These are phyloP conservation scores for Abelmoschus esculentus DNA, from an alignment of 345 rosid genomes.

Conservation along the genomic window DNA sequence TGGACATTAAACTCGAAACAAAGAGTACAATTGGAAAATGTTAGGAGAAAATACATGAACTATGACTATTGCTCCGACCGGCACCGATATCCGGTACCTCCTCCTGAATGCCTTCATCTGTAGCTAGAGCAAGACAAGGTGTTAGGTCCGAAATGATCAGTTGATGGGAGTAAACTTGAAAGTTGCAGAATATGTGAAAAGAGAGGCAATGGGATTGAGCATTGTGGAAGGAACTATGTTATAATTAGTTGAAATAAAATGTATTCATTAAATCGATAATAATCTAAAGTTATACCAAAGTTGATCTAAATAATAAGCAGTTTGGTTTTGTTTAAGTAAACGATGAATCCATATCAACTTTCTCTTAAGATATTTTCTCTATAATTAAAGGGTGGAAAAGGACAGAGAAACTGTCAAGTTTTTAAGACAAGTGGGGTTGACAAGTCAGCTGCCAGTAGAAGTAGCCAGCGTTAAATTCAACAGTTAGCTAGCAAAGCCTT, in stretches of 20 bases:
- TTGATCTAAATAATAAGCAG: no score
- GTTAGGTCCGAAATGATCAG: neutral
- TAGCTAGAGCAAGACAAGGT: neutral
- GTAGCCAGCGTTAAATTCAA: conserved; percentile 23
- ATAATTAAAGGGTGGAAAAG: neutral
- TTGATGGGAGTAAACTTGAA: neutral
- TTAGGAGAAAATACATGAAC: conserved; percentile 17
- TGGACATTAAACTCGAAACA: conserved; percentile 23
- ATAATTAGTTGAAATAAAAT: no score
- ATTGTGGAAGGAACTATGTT: no score
- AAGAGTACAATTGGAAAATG: conserved; percentile 14
- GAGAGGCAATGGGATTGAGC: no score
- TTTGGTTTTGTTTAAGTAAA: no score
- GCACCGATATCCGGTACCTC: conserved; percentile 1
- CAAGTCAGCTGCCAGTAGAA: conserved; percentile 49
- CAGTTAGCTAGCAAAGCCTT: neutral
- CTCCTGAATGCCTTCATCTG: neutral
- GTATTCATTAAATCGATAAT: no score
- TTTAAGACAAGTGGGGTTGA: neutral
- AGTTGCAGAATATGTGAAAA: neutral
- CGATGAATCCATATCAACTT: no score
- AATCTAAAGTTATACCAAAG: no score
- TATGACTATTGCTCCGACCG: conserved; percentile 31
- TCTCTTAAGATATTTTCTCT: no score
- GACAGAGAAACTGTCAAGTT: conserved; percentile 6